Evolutionary conservation across 2,329 filamentous ascomycete genomes (phyloP).

Genomic region (Aspergillus ochraceus): DNA sequence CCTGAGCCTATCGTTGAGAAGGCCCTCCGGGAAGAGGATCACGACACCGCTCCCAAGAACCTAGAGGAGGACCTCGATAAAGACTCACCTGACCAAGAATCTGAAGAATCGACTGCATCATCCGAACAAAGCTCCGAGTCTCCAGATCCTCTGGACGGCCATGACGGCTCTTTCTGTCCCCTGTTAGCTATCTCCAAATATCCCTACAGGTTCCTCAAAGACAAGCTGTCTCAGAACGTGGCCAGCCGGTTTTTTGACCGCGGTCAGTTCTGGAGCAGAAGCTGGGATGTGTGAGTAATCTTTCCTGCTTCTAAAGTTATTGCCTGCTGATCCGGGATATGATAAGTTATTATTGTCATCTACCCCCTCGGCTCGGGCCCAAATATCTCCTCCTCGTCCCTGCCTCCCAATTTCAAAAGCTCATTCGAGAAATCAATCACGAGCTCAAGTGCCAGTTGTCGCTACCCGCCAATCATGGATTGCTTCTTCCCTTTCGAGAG

Average conservation of each 20-base stretch:
- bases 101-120: not conserved
- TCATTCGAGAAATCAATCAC: constrained; percentile 66
- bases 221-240: constrained; percentile 32
- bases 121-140: not conserved
- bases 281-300: constrained; percentile 74
- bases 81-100: not conserved
- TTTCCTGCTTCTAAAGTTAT: not conserved
- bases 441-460: constrained; percentile 51
- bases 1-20: not conserved
- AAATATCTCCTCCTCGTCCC: constrained; percentile 68
- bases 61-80: not conserved
- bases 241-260: constrained; percentile 41
- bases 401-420: constrained; percentile 62
- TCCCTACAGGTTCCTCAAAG: constrained; percentile 44
- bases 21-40: not conserved
- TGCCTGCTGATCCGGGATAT: not conserved
- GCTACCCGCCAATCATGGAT: constrained; percentile 61
- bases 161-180: constrained; percentile 39
- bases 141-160: constrained; percentile 1
- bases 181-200: constrained; percentile 40
- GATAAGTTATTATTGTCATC: constrained; percentile 68
- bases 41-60: too few relatives aligned
- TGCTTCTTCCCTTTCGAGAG: constrained; percentile 62
- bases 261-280: constrained; percentile 51
- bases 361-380: constrained; percentile 47